phyloP scores from a whole-genome alignment of 2,329 filamentous ascomycete genomes.

The Orbilia ellipsospora region DNA sequence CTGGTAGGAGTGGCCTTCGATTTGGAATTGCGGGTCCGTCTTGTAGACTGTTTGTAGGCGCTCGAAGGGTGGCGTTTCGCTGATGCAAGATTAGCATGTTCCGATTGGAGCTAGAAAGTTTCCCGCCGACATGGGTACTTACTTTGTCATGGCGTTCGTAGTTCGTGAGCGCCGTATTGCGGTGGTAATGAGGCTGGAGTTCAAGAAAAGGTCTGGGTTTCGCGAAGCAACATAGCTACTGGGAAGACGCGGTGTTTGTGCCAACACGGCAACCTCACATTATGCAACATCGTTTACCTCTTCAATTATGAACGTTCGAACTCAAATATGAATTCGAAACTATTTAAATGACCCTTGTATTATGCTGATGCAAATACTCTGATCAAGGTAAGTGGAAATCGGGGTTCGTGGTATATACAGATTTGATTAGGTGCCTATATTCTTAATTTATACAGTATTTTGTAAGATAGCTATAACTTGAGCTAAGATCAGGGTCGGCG shows the following conservation, averaged over 20 bases:
- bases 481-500: no score
- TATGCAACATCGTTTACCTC: no score
- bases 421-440: no score
- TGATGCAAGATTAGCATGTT: neutral
- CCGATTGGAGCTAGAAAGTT: neutral
- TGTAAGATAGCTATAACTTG: no score
- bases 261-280: constrained; percentile 13
- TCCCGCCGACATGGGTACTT: neutral
- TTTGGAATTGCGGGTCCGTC: constrained; percentile 53
- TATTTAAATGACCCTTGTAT: no score
- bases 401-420: no score
- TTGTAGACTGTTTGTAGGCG: constrained; percentile 54
- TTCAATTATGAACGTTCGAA: no score
- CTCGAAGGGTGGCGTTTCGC: constrained; percentile 40
- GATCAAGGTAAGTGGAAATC: no score
- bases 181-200: constrained; percentile 5
- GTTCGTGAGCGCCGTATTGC: neutral
- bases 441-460: no score
- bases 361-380: no score
- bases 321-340: no score
- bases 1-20: constrained; percentile 76
- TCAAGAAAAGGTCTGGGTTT: constrained; percentile 4
- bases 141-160: constrained; percentile 38
- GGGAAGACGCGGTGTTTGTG: constrained; percentile 39
- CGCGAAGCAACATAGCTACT: neutral